Percentiles rank a stretch among this genome's conserved stretches.
These are phyloP conservation scores for Bipolaris sorokiniana DNA, from an alignment of 2,329 filamentous ascomycete genomes.

Conservation along the genomic window DNA sequence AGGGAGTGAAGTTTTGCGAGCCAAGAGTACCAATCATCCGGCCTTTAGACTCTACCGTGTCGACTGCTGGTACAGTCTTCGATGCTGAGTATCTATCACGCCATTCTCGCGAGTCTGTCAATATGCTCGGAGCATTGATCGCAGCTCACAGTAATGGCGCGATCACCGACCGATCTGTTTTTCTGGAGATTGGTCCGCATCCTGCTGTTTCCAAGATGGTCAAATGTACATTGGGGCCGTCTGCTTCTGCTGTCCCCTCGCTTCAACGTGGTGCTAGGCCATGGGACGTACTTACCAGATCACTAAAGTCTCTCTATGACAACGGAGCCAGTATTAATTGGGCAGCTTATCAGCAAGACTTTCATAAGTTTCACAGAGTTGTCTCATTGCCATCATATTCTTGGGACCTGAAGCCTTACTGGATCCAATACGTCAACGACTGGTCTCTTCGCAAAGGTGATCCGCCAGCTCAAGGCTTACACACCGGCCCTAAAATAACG, in stretches of 20 bases:
- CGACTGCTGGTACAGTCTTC: conserved; percentile 45
- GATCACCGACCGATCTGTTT: conserved; percentile 24
- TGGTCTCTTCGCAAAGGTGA: conserved; percentile 36
- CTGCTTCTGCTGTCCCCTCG: conserved; percentile 6
- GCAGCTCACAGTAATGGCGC: conserved; percentile 16
- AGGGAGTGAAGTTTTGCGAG: conserved; percentile 7
- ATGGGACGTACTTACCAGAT: conserved; percentile 41
- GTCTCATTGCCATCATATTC: conserved; percentile 43
- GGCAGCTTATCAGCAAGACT: conserved; percentile 59
- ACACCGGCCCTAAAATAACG: conserved; percentile 1
- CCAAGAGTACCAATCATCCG: conserved; percentile 51
- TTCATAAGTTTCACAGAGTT: conserved; percentile 28
- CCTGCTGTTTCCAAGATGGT: conserved; percentile 14
- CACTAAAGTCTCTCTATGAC: conserved; percentile 55
- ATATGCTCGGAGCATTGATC: conserved; percentile 55
- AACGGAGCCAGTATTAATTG: conserved; percentile 64
- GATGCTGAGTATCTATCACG: conserved; percentile 20
- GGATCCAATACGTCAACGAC: conserved; percentile 45
- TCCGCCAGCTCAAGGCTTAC: neutral
- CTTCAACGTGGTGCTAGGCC: neutral
- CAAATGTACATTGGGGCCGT: conserved; percentile 31
- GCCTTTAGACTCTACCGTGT: conserved; percentile 51
- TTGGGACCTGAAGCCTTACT: conserved; percentile 49
- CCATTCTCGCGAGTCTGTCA: conserved; percentile 49
- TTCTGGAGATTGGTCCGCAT: conserved; percentile 27